A percentile compares a stretch with the other conserved stretches of the same genome.
These are phyloP conservation scores for Jimgerdemannia lactiflua DNA, from an alignment of 192 early-diverging fungal genomes.

Conservation along the genomic window DNA sequence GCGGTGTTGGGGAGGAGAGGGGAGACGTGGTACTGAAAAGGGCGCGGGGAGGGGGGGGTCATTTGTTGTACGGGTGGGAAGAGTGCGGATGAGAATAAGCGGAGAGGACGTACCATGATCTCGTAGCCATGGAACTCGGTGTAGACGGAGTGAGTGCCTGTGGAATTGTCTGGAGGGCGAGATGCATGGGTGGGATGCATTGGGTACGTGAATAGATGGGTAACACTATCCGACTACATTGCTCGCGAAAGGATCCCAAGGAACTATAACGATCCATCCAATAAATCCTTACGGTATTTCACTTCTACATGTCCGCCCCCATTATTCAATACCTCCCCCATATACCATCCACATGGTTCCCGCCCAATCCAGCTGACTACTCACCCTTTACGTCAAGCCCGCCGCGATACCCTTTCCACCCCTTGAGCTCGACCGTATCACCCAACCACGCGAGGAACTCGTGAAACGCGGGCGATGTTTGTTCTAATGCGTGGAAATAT, in stretches of 20 bases:
- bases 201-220: too few species aligned
- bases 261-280: too few species aligned
- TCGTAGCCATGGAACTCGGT: constrained; percentile 71
- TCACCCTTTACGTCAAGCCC: constrained; percentile 63
- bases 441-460: constrained; percentile 68
- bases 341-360: too few species aligned
- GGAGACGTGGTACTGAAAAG: constrained; percentile 64
- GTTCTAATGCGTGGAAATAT: constrained; percentile 24
- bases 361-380: background rate
- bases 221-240: too few species aligned
- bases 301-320: too few species aligned
- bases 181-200: background rate
- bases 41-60: too few species aligned
- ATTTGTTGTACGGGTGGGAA: too few species aligned
- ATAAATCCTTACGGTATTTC: too few species aligned
- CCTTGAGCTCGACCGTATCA: constrained; percentile 62
- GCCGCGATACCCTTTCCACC: constrained; percentile 70
- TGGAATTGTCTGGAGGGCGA: constrained; percentile 49
- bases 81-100: too few species aligned
- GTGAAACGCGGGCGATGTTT: constrained; percentile 56
- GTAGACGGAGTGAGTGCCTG: constrained; percentile 65
- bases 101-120: constrained; percentile 48
- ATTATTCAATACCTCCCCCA: too few species aligned
- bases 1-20: constrained; percentile 59
- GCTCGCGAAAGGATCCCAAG: too few species aligned